These are phyloP conservation scores for Eucalyptus grandis DNA, from an alignment of 345 rosid genomes.

Conservation along the genomic window DNA sequence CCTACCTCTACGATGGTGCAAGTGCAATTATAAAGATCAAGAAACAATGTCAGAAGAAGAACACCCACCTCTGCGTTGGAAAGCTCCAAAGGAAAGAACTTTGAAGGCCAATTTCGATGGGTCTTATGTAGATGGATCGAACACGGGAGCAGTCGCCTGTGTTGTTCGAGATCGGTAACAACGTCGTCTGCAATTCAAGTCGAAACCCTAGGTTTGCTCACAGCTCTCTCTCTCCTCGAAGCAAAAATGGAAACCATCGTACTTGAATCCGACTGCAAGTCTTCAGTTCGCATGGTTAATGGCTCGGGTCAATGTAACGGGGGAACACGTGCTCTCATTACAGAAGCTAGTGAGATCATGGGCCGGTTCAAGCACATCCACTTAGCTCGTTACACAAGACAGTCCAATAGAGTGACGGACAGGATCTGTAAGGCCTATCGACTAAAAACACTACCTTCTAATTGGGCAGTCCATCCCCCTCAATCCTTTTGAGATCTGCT, in stretches of 20 bases:
- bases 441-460: rapidly evolving
- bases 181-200: rapidly evolving
- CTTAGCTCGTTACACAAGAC: neutral
- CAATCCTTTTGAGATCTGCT: neutral
- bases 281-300: neutral
- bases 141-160: neutral
- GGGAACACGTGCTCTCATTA: too few species aligned
- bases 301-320: rapidly evolving
- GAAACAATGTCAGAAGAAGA: neutral
- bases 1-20: neutral
- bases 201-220: neutral
- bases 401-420: neutral
- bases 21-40: neutral
- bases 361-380: neutral
- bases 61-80: neutral
- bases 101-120: neutral
- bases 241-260: neutral
- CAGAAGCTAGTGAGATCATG: neutral
- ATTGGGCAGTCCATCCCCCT: neutral
- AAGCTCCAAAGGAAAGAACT: neutral
- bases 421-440: neutral
- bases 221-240: neutral
- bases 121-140: neutral
- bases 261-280: neutral
- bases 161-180: neutral